phyloP scores from a whole-genome alignment of 2,329 filamentous ascomycete genomes.

The Achaetomium macrosporum region DNA sequence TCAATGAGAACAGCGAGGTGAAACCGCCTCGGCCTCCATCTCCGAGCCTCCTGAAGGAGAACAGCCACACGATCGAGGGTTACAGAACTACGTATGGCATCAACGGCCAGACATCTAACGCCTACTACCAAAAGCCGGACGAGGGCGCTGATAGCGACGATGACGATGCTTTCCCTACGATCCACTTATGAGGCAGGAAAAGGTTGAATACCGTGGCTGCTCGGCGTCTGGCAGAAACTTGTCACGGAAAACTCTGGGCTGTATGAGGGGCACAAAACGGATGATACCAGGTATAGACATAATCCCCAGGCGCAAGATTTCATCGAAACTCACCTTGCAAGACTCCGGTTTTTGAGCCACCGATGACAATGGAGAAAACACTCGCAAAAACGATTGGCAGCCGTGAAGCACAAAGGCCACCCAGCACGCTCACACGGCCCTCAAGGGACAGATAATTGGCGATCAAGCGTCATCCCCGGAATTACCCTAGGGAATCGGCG shows the following conservation, averaged over 20 bases:
- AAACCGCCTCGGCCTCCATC: constrained; percentile 34
- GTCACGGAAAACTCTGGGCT: neutral
- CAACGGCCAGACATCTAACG: neutral
- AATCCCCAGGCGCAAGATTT: neutral
- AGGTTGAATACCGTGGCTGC: neutral
- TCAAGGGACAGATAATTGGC: constrained; percentile 53
- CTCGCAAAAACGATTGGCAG: neutral
- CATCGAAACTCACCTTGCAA: constrained; percentile 6
- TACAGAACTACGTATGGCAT: constrained; percentile 38
- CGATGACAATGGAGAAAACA: neutral
- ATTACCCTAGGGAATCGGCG: constrained; percentile 64
- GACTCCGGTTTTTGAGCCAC: no score
- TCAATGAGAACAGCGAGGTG: constrained; percentile 46
- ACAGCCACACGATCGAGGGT: constrained; percentile 39
- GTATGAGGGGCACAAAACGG: neutral
- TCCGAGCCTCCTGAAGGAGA: constrained; percentile 19
- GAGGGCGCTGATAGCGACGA: constrained; percentile 13
- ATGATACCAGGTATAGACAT: constrained; percentile 15
- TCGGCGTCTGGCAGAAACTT: neutral
- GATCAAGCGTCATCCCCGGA: constrained; percentile 81
- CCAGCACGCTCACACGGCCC: constrained; percentile 1
- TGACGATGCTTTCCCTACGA: constrained; percentile 16
- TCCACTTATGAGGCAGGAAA: constrained; percentile 7
- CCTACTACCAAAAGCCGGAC: constrained; percentile 5
- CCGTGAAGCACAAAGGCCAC: neutral